These are phyloP conservation scores for Leccinum olivaceopallidum DNA, from an alignment of 768 basidiomycete species.

Conservation along the genomic window DNA sequence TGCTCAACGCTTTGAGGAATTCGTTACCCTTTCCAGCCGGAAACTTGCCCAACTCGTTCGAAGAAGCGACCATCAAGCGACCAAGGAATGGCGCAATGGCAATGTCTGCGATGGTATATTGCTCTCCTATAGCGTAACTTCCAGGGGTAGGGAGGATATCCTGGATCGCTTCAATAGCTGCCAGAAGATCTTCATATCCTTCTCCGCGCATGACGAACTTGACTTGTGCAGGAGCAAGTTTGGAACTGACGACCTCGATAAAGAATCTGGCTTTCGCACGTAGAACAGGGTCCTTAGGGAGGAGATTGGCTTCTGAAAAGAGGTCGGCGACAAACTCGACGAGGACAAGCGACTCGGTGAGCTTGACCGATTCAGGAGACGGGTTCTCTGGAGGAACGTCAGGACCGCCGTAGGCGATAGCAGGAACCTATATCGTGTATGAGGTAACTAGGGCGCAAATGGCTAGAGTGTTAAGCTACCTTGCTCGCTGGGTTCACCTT, in stretches of 20 bases:
- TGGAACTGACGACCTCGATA: constrained; percentile 53
- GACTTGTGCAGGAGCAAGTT: constrained; percentile 41
- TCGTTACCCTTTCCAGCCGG: constrained; percentile 48
- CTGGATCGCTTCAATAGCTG: constrained; percentile 51
- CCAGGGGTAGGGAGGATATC: constrained; percentile 44
- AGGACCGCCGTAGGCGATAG: constrained; percentile 63
- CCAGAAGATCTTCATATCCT: constrained; percentile 41
- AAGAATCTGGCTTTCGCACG: constrained; percentile 66
- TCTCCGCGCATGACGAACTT: constrained; percentile 41
- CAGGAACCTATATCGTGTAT: constrained; percentile 14
- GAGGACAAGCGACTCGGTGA: constrained; percentile 66
- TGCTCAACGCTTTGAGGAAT: constrained; percentile 40
- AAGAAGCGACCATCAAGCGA: constrained; percentile 44
- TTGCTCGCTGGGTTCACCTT: constrained; percentile 69
- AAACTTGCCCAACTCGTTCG: constrained; percentile 54
- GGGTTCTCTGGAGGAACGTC: constrained; percentile 53
- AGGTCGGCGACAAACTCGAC: constrained; percentile 69
- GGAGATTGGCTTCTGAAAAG: constrained; percentile 45
- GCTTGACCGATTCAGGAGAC: constrained; percentile 57
- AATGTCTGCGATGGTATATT: constrained; percentile 58
- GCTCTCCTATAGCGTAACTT: constrained; percentile 35
- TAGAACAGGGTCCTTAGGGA: constrained; percentile 54
- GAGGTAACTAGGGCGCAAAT: background rate
- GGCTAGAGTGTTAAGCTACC: constrained; percentile 34
- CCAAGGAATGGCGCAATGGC: constrained; percentile 61